Evolutionary conservation across 2,329 filamentous ascomycete genomes (phyloP).

Genomic region (Didymella arachidicola): DNA sequence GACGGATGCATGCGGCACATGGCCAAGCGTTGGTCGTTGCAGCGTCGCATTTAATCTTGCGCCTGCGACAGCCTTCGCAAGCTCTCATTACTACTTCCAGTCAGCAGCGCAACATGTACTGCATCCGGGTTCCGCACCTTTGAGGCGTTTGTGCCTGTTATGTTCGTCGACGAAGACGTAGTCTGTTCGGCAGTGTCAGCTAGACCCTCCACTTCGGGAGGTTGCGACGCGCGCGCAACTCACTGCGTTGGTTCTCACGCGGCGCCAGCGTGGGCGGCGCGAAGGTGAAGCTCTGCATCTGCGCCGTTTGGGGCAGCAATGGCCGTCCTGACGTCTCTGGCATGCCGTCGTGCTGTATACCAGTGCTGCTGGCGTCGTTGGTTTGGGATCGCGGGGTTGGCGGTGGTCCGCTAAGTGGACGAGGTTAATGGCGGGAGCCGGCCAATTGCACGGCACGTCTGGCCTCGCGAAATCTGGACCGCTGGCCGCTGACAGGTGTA

Average conservation of each 20-base stretch:
- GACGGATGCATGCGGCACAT: conserved; percentile 87
- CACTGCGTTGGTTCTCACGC: conserved; percentile 85
- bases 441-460: conserved; percentile 37
- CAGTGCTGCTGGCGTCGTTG: conserved; percentile 27
- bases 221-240: conserved; percentile 46
- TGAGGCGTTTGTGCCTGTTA: conserved; percentile 95
- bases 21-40: conserved; percentile 98
- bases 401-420: conserved; percentile 36
- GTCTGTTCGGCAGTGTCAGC: conserved; percentile 63
- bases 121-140: conserved; percentile 66
- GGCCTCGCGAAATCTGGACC: conserved; percentile 32
- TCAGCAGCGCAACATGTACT: conserved; percentile 31
- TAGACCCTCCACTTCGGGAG: conserved; percentile 6
- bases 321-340: conserved; percentile 69
- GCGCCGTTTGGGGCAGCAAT: conserved; percentile 70
- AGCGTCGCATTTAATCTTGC: conserved; percentile 98
- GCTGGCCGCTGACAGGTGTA: conserved; percentile 21
- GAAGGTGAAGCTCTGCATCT: conserved; percentile 80
- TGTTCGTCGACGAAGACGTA: conserved; percentile 99
- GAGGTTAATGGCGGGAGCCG: conserved; percentile 35
- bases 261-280: conserved; percentile 69
- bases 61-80: conserved; percentile 90
- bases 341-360: conserved; percentile 55
- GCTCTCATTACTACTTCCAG: conserved; percentile 82
- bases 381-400: conserved; percentile 45